phyloP scores from a whole-genome alignment of 345 rosid species.

The Corchorus capsularis region DNA sequence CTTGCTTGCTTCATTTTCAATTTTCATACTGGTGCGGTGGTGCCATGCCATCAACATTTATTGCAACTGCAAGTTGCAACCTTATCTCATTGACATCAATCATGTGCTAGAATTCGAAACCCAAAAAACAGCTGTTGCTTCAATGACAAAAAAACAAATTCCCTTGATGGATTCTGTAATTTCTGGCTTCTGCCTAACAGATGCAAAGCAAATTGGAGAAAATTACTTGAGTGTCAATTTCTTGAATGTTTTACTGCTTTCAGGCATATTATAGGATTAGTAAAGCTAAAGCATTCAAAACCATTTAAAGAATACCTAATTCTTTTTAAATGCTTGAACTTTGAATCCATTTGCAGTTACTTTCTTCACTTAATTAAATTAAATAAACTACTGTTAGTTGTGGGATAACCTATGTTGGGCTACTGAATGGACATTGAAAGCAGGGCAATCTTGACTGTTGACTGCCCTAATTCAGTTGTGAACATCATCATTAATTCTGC shows the following conservation, averaged over 20 bases:
- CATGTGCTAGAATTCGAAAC: background rate
- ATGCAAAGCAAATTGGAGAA: background rate
- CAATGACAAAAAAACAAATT: background rate
- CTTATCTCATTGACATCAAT: background rate
- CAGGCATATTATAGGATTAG: background rate
- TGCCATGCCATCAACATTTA: too few relatives aligned
- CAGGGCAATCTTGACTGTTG: background rate
- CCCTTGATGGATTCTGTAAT: background rate
- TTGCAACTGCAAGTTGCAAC: background rate
- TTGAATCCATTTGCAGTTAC: background rate
- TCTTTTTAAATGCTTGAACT: background rate
- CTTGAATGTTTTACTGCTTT: background rate
- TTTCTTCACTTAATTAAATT: background rate
- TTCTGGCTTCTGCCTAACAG: background rate
- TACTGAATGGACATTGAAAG: background rate
- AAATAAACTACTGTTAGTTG: background rate
- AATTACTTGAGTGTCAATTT: background rate
- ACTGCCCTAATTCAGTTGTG: background rate
- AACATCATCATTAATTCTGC: background rate
- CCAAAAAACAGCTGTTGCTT: background rate
- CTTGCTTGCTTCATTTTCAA: too few relatives aligned
- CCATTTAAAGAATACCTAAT: background rate
- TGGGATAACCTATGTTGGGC: background rate
- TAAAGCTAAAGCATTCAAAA: background rate
- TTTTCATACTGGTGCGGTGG: too few relatives aligned